Percentiles rank a stretch among this genome's conserved stretches.
These are phyloP conservation scores for Funneliformis caledonium DNA, from an alignment of 371 early-diverging fungal species.

Conservation along the genomic window DNA sequence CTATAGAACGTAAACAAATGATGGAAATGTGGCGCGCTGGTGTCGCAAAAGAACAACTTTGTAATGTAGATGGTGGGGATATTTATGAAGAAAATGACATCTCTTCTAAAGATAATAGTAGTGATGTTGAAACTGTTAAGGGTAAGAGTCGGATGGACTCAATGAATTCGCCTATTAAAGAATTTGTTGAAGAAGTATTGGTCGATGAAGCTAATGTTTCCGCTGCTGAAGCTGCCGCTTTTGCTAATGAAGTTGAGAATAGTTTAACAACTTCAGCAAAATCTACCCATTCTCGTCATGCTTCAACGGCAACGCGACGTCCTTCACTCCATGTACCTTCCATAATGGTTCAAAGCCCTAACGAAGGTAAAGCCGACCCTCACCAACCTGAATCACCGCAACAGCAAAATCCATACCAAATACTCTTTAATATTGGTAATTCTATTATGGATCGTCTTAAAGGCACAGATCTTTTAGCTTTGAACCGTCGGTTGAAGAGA, in stretches of 20 bases:
- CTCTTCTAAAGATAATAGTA: conserved; percentile 41
- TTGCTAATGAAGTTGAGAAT: conserved; percentile 32
- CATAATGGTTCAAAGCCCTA: conserved; percentile 40
- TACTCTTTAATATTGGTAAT: conserved; percentile 45
- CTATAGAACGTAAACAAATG: conserved; percentile 47
- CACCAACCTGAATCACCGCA: conserved; percentile 46
- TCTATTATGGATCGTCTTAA: conserved; percentile 53
- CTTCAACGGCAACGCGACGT: conserved; percentile 35
- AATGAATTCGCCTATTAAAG: conserved; percentile 25
- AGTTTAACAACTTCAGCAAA: not conserved
- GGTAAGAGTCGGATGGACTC: conserved; percentile 35
- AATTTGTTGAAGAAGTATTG: conserved; percentile 35
- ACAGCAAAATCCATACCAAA: conserved; percentile 47
- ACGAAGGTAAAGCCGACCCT: conserved; percentile 47
- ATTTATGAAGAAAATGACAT: conserved; percentile 39
- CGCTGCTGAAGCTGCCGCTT: conserved; percentile 37
- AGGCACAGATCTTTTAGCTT: conserved; percentile 62
- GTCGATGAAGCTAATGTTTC: conserved; percentile 37
- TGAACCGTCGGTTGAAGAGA: conserved; percentile 62
- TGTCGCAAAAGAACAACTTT: conserved; percentile 45
- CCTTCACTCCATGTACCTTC: conserved; percentile 28
- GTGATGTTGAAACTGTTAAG: conserved; percentile 43
- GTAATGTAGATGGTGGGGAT: conserved; percentile 43
- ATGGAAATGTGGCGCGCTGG: conserved; percentile 53
- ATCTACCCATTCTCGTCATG: conserved; percentile 38